These are phyloP conservation scores for Tephrocybe sp. DNA, from an alignment of 768 basidiomycete species.

Conservation along the genomic window DNA sequence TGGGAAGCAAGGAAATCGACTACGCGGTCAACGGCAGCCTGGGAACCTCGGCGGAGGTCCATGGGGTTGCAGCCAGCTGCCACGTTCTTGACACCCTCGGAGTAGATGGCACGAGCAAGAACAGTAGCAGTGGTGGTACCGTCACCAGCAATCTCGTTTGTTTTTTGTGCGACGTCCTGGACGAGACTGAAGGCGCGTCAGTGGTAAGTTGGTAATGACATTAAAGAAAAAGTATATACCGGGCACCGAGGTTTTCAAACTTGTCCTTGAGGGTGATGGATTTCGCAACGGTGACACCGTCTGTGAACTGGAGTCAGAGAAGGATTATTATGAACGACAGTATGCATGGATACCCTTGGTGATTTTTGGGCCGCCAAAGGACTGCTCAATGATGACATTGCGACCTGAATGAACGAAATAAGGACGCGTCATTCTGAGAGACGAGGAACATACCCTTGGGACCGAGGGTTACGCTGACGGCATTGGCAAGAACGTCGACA, in stretches of 20 bases:
- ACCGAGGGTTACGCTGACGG: conserved; percentile 93
- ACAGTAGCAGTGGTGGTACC: conserved; percentile 98
- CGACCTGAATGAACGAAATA: no score
- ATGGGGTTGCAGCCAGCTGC: conserved; percentile 99
- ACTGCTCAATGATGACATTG: conserved; percentile 98
- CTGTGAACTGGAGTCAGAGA: conserved; percentile 34
- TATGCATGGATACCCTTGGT: conserved; percentile 71
- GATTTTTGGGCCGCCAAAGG: conserved; percentile 88
- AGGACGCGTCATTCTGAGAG: no score
- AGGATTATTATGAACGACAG: background rate
- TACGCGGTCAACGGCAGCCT: conserved; percentile 94
- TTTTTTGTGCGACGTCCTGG: conserved; percentile 94
- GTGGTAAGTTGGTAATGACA: background rate
- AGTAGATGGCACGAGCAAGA: conserved; percentile 94
- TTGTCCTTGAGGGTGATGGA: conserved; percentile 93
- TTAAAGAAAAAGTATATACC: conserved; percentile 52
- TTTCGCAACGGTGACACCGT: conserved; percentile 98
- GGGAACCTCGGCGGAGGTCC: conserved; percentile 98
- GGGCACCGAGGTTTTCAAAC: conserved; percentile 97
- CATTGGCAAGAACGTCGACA: conserved; percentile 95
- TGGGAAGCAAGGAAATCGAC: conserved; percentile 86
- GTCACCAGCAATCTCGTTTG: conserved; percentile 96
- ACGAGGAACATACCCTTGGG: conserved; percentile 70
- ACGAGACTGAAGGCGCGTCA: conserved; percentile 57
- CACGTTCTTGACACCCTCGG: conserved; percentile 98